These are phyloP conservation scores for Xanthoconium purpureum DNA, from an alignment of 768 basidiomycete species.

Conservation along the genomic window DNA sequence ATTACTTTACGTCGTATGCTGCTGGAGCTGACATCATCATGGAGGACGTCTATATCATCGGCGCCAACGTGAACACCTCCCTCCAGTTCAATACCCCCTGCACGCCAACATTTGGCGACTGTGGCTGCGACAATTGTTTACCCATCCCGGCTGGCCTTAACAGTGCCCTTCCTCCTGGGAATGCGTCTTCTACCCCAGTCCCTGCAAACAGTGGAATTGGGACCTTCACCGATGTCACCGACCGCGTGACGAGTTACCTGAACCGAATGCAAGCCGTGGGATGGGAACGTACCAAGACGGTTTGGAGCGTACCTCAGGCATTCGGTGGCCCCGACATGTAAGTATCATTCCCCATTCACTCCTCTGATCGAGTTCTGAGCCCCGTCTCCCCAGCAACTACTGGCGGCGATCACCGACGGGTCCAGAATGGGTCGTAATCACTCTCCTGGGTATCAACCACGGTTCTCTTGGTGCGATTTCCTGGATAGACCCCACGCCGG, in stretches of 20 bases:
- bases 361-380: background rate
- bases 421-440: conserved; percentile 62
- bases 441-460: conserved; percentile 67
- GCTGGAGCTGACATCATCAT: conserved; percentile 66
- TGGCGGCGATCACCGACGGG: conserved; percentile 67
- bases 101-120: conserved; percentile 63
- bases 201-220: conserved; percentile 25
- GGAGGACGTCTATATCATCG: conserved; percentile 52
- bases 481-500: conserved; percentile 53
- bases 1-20: conserved; percentile 55
- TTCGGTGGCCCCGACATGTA: conserved; percentile 51
- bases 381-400: conserved; percentile 34
- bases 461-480: conserved; percentile 52
- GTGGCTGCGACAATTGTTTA: conserved; percentile 67
- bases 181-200: conserved; percentile 15
- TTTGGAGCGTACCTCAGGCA: conserved; percentile 79
- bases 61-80: conserved; percentile 63
- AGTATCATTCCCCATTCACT: conserved; percentile 10
- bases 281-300: conserved; percentile 62
- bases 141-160: conserved; percentile 40
- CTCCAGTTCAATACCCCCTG: conserved; percentile 58
- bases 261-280: conserved; percentile 56
- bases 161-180: conserved; percentile 24
- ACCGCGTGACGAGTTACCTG: conserved; percentile 62
- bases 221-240: conserved; percentile 61